Evolutionary conservation across 768 basidiomycete genomes (phyloP).

Genomic region (Russula vinacea): DNA sequence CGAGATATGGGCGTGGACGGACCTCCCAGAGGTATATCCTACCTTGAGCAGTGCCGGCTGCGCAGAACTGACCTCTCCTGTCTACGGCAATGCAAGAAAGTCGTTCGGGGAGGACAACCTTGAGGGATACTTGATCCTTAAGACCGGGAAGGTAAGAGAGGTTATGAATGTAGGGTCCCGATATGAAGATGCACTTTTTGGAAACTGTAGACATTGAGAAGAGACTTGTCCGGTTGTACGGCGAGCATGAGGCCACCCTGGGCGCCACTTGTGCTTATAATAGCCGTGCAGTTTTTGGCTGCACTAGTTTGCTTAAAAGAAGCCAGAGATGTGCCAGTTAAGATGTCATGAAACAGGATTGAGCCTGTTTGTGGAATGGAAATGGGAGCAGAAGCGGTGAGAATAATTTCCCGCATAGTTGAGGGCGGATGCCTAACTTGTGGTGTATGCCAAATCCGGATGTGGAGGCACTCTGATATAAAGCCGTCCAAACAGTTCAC

Average conservation of each 20-base stretch:
- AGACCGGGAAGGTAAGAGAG: slow-evolving; percentile 13
- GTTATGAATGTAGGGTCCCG: neutral
- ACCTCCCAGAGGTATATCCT: slow-evolving; percentile 97
- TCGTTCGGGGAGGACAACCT: slow-evolving; percentile 88
- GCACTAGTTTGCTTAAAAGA: slow-evolving; percentile 87
- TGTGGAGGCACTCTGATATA: neutral
- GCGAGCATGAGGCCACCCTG: slow-evolving; percentile 83
- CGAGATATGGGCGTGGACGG: slow-evolving; percentile 34
- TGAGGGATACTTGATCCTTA: slow-evolving; percentile 86
- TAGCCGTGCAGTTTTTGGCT: slow-evolving; percentile 58
- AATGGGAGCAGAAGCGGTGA: slow-evolving; percentile 56
- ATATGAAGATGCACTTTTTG: slow-evolving; percentile 64
- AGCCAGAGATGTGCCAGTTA: slow-evolving; percentile 69
- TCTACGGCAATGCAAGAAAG: slow-evolving; percentile 78
- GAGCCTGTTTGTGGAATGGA: slow-evolving; percentile 47
- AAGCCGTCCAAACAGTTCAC: slow-evolving; percentile 14
- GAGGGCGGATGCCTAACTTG: neutral
- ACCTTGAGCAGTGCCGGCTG: slow-evolving; percentile 84
- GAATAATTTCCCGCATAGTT: slow-evolving; percentile 58
- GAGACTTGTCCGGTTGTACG: slow-evolving; percentile 82
- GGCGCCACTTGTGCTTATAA: slow-evolving; percentile 62
- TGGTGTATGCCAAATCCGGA: neutral
- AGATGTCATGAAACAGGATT: slow-evolving; percentile 77
- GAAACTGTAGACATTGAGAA: slow-evolving; percentile 87
- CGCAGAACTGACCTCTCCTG: slow-evolving; percentile 69